Percentiles rank a stretch among this genome's conserved stretches.
Conservation (phyloP, 2,329 filamentous ascomycete genomes). For the Nemania bipapillata region DNA sequence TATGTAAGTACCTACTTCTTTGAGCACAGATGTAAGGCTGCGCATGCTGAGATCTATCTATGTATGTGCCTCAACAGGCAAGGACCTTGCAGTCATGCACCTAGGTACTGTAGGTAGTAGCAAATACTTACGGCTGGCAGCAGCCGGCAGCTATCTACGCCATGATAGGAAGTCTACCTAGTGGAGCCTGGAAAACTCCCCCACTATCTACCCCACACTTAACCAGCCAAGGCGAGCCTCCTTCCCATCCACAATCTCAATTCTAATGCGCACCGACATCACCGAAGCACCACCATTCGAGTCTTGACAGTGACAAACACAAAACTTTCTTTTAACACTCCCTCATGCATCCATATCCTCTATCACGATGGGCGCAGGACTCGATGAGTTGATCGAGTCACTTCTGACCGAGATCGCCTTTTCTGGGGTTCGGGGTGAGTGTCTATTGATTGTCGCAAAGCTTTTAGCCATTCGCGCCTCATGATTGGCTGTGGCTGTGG, state of each 20-base stretch:
- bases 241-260: slow-evolving; percentile 16
- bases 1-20: no score
- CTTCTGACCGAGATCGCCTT: slow-evolving; percentile 59
- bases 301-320: slow-evolving; percentile 43
- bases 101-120: no score
- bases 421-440: slow-evolving; percentile 57
- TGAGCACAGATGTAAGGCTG: no score
- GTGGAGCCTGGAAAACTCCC: neutral
- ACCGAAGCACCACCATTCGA: slow-evolving; percentile 48
- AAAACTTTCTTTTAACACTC: slow-evolving; percentile 35
- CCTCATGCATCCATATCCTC: slow-evolving; percentile 39
- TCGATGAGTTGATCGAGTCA: slow-evolving; percentile 59
- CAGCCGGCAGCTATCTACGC: no score
- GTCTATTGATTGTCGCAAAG: neutral
- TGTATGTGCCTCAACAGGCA: no score
- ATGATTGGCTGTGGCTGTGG: slow-evolving; percentile 25
- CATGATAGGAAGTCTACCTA: neutral
- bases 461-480: slow-evolving; percentile 3
- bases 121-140: no score
- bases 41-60: no score
- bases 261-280: slow-evolving; percentile 28
- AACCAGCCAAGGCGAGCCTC: slow-evolving; percentile 16
- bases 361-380: slow-evolving; percentile 54
- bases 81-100: no score
- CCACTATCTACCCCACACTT: slow-evolving; percentile 28